A percentile compares a stretch with the other conserved stretches of the same genome.
phyloP scores from a whole-genome alignment of 1,284 basidiomycete species.

The Fomes fomentarius region DNA sequence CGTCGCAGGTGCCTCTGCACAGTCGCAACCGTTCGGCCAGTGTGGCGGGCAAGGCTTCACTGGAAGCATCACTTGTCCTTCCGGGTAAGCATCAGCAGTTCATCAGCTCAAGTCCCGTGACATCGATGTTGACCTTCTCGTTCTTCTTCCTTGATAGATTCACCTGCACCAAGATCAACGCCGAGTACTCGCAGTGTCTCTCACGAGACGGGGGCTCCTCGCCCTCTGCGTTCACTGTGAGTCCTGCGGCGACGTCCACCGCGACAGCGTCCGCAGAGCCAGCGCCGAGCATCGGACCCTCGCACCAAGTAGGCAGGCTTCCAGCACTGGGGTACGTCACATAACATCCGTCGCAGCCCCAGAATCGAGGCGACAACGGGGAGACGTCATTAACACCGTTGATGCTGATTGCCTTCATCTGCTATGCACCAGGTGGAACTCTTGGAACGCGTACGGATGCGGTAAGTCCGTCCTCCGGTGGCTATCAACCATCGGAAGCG shows the following conservation, averaged over 20 bases:
- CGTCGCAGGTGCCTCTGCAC: slow-evolving; percentile 1
- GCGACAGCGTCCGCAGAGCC: slow-evolving; percentile 18
- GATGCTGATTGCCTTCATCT: too few relatives aligned
- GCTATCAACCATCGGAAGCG: too few relatives aligned
- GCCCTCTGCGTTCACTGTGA: neutral
- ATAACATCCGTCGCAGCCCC: neutral
- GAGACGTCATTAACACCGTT: too few relatives aligned
- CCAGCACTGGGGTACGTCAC: slow-evolving; percentile 40
- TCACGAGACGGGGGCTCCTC: slow-evolving; percentile 26
- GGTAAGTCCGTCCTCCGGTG: slow-evolving; percentile 29
- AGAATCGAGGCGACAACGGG: too few relatives aligned
- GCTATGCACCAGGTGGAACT: slow-evolving; percentile 46
- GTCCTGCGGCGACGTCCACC: slow-evolving; percentile 12
- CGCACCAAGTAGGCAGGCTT: slow-evolving; percentile 34
- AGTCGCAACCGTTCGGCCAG: slow-evolving; percentile 32
- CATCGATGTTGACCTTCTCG: too few relatives aligned
- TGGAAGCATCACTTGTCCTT: slow-evolving; percentile 35
- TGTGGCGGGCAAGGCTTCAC: slow-evolving; percentile 41
- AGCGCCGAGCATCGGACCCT: slow-evolving; percentile 37
- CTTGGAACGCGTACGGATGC: slow-evolving; percentile 56
- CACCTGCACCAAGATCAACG: slow-evolving; percentile 36
- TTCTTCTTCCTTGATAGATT: too few relatives aligned
- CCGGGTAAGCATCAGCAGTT: too few relatives aligned
- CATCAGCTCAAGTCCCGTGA: too few relatives aligned
- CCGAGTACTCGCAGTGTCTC: slow-evolving; percentile 42